Percentiles rank a stretch among this genome's conserved stretches.
Evolutionary conservation across 1,284 basidiomycete species (phyloP).

Genomic region (Melampsora larici-populina): DNA sequence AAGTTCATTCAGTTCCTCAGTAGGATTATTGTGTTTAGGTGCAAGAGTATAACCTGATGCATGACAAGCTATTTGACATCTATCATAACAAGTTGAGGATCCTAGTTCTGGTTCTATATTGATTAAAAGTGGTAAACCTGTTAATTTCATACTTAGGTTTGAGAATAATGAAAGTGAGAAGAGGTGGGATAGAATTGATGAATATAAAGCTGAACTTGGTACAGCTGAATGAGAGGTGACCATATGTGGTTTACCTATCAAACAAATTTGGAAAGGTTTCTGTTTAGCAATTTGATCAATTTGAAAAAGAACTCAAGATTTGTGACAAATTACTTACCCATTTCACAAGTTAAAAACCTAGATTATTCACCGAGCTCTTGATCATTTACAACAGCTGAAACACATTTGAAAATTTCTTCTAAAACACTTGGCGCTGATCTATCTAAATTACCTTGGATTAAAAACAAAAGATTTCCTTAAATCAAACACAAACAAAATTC

Average conservation of each 20-base stretch:
- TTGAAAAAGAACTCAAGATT: not conserved
- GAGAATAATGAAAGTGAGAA: slow-evolving; percentile 40
- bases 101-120: slow-evolving; percentile 13
- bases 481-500: not conserved
- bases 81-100: slow-evolving; percentile 7
- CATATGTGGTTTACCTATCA: slow-evolving; percentile 39
- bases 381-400: slow-evolving; percentile 23
- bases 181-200: too few relatives aligned
- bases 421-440: slow-evolving; percentile 12
- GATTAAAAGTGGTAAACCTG: slow-evolving; percentile 22
- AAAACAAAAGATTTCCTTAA: slow-evolving; percentile 7
- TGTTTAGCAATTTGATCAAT: not conserved
- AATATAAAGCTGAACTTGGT: too few relatives aligned
- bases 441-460: slow-evolving; percentile 31
- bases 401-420: slow-evolving; percentile 39
- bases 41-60: slow-evolving; percentile 1
- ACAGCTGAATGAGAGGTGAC: slow-evolving; percentile 12
- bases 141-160: slow-evolving; percentile 34
- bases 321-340: too few relatives aligned
- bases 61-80: slow-evolving; percentile 6
- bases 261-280: not conserved
- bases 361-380: slow-evolving; percentile 19
- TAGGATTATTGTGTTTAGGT: not conserved
- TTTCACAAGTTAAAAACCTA: slow-evolving; percentile 28
- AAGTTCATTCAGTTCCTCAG: not conserved